These are phyloP conservation scores for Teratosphaeria viscida DNA, from an alignment of 2,329 filamentous ascomycete species.

Conservation along the genomic window DNA sequence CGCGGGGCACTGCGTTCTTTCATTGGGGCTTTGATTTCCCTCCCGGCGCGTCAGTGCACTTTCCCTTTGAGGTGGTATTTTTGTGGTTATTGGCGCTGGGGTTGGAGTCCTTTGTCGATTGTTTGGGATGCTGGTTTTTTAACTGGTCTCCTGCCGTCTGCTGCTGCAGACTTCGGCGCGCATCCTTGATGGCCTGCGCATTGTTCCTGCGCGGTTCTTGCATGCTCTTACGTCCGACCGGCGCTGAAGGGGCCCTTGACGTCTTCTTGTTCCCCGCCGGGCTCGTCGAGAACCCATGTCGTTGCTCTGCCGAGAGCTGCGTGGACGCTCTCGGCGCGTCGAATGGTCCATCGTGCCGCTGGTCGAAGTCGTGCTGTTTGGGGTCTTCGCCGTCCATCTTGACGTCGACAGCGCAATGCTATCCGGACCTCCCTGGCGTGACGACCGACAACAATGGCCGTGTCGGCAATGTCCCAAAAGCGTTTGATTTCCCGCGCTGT, in stretches of 20 bases:
- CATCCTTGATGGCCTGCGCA: background rate
- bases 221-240: conserved; percentile 6
- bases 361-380: conserved; percentile 23
- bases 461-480: background rate
- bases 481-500: background rate
- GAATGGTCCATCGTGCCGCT: conserved; percentile 23
- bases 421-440: background rate
- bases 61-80: too few species aligned
- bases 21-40: too few species aligned
- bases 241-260: background rate
- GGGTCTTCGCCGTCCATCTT: background rate
- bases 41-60: too few species aligned
- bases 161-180: conserved; percentile 2
- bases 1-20: too few species aligned
- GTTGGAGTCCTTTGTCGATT: too few species aligned
- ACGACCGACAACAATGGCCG: background rate
- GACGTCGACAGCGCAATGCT: background rate
- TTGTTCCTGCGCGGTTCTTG: background rate
- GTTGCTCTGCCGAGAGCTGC: background rate
- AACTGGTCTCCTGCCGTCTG: too few species aligned
- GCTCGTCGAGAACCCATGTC: background rate
- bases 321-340: conserved; percentile 8
- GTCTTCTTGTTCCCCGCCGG: background rate
- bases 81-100: too few species aligned
- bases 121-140: too few species aligned